Percentiles rank a stretch among this genome's conserved stretches.
phyloP scores from a whole-genome alignment of 1,284 basidiomycete genomes.

The Sporisorium exsertum region DNA sequence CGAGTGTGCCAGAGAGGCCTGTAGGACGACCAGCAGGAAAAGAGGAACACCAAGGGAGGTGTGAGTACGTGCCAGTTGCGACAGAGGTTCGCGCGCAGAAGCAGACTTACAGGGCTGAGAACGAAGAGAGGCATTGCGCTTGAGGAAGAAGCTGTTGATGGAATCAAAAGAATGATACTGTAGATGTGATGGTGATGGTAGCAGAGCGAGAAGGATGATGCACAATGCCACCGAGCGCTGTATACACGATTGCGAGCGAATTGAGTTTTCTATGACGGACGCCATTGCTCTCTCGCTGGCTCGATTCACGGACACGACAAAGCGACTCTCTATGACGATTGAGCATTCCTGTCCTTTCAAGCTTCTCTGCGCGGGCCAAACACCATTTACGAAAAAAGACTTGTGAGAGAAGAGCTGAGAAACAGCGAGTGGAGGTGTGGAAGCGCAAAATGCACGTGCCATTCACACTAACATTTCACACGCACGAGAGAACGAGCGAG shows the following conservation, averaged over 20 bases:
- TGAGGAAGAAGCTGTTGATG: not conserved
- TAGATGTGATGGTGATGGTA: slow-evolving; percentile 10
- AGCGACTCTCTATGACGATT: not conserved
- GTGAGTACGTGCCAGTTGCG: not conserved
- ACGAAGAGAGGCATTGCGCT: slow-evolving; percentile 68
- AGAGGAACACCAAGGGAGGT: not conserved
- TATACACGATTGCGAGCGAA: not conserved
- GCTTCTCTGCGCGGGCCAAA: not conserved
- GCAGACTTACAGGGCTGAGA: slow-evolving; percentile 57
- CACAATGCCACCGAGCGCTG: not conserved
- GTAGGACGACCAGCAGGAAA: not conserved
- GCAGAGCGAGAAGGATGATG: not conserved
- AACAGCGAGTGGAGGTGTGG: slow-evolving; percentile 24
- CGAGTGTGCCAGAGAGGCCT: slow-evolving; percentile 69
- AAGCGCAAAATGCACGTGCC: slow-evolving; percentile 32
- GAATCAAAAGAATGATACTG: not conserved
- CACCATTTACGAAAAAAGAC: not conserved
- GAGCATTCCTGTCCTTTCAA: not conserved
- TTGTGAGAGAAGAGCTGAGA: not conserved
- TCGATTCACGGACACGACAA: not conserved
- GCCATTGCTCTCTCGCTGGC: not conserved
- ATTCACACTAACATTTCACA: not conserved
- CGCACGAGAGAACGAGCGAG: slow-evolving; percentile 13
- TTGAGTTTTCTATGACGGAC: not conserved
- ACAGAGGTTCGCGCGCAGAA: not conserved